phyloP scores from a whole-genome alignment of 2,329 filamentous ascomycete species.

The Sarocladiaceae sp. region DNA sequence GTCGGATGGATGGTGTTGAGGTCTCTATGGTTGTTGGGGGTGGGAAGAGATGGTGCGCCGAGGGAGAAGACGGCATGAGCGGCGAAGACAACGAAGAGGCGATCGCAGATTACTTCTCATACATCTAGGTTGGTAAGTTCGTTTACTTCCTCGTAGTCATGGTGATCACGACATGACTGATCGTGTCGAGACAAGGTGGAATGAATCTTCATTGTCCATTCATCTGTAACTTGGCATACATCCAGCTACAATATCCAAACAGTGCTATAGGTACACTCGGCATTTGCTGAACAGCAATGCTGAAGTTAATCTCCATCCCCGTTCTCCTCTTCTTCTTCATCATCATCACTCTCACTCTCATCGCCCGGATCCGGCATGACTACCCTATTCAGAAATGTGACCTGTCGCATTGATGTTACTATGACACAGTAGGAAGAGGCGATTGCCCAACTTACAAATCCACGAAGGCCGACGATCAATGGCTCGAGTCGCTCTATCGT shows the following conservation, averaged over 20 bases:
- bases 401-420: slow-evolving; percentile 32
- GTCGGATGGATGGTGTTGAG: neutral
- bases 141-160: no score
- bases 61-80: neutral
- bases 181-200: no score
- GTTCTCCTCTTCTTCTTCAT: no score
- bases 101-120: no score
- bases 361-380: slow-evolving; percentile 62
- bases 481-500: slow-evolving; percentile 59
- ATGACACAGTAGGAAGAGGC: neutral
- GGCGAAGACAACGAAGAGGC: neutral
- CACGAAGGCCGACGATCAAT: slow-evolving; percentile 62
- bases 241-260: no score
- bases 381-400: slow-evolving; percentile 64
- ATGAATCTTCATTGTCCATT: no score
- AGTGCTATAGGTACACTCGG: no score
- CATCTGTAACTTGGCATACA: no score
- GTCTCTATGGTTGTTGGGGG: slow-evolving; percentile 5
- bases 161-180: no score
- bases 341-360: slow-evolving; percentile 26
- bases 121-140: no score
- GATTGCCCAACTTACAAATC: slow-evolving; percentile 61
- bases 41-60: neutral
- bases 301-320: no score
- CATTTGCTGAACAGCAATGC: no score